Evolutionary conservation across 495 filamentous ascomycete species (phyloP), one percentile per base, ranked within the genome.

Genomic region (Lophiotrema nucula): DNA sequence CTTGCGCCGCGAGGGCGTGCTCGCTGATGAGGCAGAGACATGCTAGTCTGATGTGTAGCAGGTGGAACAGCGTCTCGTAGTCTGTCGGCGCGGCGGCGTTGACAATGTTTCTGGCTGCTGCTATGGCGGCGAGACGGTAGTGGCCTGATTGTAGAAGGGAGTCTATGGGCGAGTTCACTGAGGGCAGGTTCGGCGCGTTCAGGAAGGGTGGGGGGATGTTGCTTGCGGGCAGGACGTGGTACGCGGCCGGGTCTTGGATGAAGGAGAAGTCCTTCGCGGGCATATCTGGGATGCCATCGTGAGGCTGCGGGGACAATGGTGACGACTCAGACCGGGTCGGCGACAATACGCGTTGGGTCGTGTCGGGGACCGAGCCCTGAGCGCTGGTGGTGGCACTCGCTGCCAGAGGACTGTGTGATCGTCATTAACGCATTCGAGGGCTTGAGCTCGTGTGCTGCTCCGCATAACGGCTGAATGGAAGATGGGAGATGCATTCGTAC

Each of bases 41-140:
- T n/a, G 88, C 81, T 2, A 97, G 79, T 2, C 93, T 88, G 8
- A 83, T 85, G 73, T 96, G 91, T 31, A 95, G 78, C 19, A 97
- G 78, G 16, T 77, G 70, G 70, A 96, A 91, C 26, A 97, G 86
- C 26, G 76, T 68, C 4, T 70, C 73, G 52, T 79, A 73, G 64
- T 92, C 83, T 2, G 79, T 76, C 12, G 79, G 73, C 12, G 75
- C 73, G 0, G 79, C 74, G 12, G 78, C 72, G 21, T 81, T 78
- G 18, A 66, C 53, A 25, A 95, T 80, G n/a, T 81, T 79, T 46
- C 83, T 81, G 8, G 86, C 84, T 51, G 89, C 83, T 25, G 81
- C 77, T 47, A 89, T 86, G 56, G 92, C 85, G 55, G 83, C 89
- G 51, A 82, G 82, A 47, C 90, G 83, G 74, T 83, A 89, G 65